Evolutionary conservation across 805 yeast genomes (phyloP), one percentile per base, ranked within the genome.

Genomic region (Ogataea siamensis): DNA sequence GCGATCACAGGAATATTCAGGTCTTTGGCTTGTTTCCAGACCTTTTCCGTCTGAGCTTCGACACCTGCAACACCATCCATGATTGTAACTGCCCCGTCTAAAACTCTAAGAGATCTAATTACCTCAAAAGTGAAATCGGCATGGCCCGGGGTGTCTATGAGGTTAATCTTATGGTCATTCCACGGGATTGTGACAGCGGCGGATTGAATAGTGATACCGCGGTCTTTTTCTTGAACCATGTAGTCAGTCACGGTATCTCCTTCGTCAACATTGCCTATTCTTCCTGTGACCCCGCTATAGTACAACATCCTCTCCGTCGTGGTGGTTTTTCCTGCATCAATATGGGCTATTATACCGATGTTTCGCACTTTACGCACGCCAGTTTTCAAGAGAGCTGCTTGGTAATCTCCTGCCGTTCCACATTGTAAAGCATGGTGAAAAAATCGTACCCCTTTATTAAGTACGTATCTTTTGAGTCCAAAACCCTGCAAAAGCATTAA

Each of bases 291-390:
- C 0, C 98, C 98, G 37, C 89, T 73, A 57, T 84, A 89, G 56
- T 74, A 91, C n/a, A 93, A 75, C 87, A 93, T 85, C 31, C 98
- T 68, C 58, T 93, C 99, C 0, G 99, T 91, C 1, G 99, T 89
- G 2, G 99, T 93, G 3, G 99, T 93, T 62, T 93, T 93, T 0
- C 99, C 99, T 3, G 99, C 99, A 67, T 93, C 99, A 37, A 93
- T 93, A 58, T 93, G 99, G n/a, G 99, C 99, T 27, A 93, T 88
- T 51, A 93, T 87, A 2, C 99, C 99, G 22, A 93, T 86, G 62
- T 93, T 91, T 43, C 99, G 67, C 16, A 83, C 73, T 37, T 65
- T 65, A n/a, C 42, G 19, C 12, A 60, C 40, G 7, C 60, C 48
- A 1, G 58, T 48, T 28, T 47, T 49, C 24, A 48, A 35, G 7